Base-by-base conservation (phyloP, 257 asterid species). In the Solanum chmielewskii region DNA sequence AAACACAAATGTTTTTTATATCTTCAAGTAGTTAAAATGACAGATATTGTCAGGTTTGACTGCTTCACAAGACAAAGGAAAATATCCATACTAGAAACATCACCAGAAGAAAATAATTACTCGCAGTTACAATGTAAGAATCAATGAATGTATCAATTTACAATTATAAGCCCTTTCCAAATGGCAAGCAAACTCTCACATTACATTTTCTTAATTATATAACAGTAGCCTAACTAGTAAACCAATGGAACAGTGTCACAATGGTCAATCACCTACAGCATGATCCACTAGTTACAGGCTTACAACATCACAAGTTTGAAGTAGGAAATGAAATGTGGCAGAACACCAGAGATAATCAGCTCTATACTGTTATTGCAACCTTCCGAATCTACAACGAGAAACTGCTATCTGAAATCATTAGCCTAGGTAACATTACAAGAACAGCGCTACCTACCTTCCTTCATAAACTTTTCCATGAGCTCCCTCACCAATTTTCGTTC, bases 401-500 rank as follows among this genome's bases (percentile, higher is more conserved):
- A 71, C 78, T 33, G 39, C 45, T 31, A 33, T 21, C n/a, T 70
- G 25, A 70, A 70, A 70, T 70, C 80, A 73, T 35, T 73, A 73
- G 20, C 49, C 14, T 71, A 62, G 77, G 56, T 86, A 89, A 66
- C 74, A 84, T 47, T 31, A 69, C 70, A 23, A 29, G 75, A 4
- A 87, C 10, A 10, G 64, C 42, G 66, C 47, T 27, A 92, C 94
- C 39, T 27, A 96, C 99, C 98, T 96, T 91, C 99, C 99, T 91
- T 95, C 94, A 89, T 93, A 96, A 88, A 96, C 99, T 90, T 96
- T 96, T 12, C 98, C 99, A 91, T 96, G 99, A 93, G 99, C 99
- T 71, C 99, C 99, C 90, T 96, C 98, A 2, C 99, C 99, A 78
- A 96, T 92, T 91, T 96, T 95, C 1, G 96, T 89, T 86, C 98